Conservation (phyloP, 148 eudicot genomes). For the Oxyria digyna region DNA sequence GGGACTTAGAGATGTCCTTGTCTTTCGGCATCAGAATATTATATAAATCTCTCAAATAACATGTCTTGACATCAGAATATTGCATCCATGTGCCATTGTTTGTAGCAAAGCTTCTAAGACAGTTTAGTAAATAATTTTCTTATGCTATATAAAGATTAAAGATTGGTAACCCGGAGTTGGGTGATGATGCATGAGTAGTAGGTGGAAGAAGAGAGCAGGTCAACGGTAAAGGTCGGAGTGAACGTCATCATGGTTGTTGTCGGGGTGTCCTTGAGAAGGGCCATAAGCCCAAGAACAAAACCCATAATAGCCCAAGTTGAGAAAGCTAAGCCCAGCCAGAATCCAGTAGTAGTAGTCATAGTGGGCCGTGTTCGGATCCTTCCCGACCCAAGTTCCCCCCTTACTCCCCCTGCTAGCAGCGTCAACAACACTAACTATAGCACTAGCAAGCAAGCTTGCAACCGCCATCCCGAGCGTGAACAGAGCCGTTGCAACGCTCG, state of each 20-base stretch:
- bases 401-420: conserved; percentile 16
- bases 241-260: too few relatives aligned
- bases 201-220: too few relatives aligned
- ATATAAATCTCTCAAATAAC: too few relatives aligned
- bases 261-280: conserved; percentile 25
- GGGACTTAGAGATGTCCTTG: background rate
- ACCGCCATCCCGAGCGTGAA: conserved; percentile 44
- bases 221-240: too few relatives aligned
- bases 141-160: too few relatives aligned
- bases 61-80: too few relatives aligned
- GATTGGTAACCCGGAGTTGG: too few relatives aligned
- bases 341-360: conserved; percentile 66
- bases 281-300: conserved; percentile 63
- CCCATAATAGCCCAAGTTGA: conserved; percentile 45
- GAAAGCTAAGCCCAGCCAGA: conserved; percentile 36
- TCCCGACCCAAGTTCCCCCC: conserved; percentile 52
- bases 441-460: conserved; percentile 48
- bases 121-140: too few relatives aligned
- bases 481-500: conserved; percentile 51
- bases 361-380: conserved; percentile 56
- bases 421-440: conserved; percentile 32
- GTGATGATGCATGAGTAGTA: too few relatives aligned
- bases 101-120: too few relatives aligned
- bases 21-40: too few relatives aligned
- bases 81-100: too few relatives aligned